These are phyloP conservation scores for Pulveroboletus sp. DNA, from an alignment of 768 basidiomycete species.

Conservation along the genomic window DNA sequence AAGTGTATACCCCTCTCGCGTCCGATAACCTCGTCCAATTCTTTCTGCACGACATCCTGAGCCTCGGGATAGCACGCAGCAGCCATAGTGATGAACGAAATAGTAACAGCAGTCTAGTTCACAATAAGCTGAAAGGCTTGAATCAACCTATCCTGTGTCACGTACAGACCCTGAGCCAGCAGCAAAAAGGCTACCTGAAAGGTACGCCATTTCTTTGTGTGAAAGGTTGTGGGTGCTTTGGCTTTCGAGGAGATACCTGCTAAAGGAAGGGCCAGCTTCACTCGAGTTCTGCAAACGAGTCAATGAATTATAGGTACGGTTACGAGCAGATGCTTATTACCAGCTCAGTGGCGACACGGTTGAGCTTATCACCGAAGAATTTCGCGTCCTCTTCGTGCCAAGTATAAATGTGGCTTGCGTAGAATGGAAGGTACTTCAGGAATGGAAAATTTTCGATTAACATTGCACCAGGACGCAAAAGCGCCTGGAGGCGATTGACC, in stretches of 20 bases:
- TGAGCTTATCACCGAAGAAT: constrained; percentile 51
- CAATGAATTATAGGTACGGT: not conserved
- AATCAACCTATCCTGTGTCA: no score
- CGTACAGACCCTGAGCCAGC: constrained; percentile 46
- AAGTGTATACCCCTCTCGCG: constrained; percentile 28
- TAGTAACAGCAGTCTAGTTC: constrained; percentile 47
- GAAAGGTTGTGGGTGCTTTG: constrained; percentile 51
- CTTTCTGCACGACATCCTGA: no score
- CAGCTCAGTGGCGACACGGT: constrained; percentile 41
- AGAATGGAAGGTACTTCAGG: constrained; percentile 52
- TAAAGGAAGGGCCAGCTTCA: no score
- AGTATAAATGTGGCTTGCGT: constrained; percentile 20
- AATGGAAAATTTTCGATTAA: constrained; percentile 36
- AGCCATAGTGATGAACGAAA: constrained; percentile 25
- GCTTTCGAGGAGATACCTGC: constrained; percentile 50
- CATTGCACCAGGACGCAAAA: constrained; percentile 34
- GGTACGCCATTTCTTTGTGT: constrained; percentile 55
- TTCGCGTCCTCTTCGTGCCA: constrained; percentile 54
- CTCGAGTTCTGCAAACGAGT: no score
- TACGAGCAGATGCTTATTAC: constrained; percentile 22
- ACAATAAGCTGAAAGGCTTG: not conserved
- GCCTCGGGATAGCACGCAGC: no score
- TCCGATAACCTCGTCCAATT: constrained; percentile 30
- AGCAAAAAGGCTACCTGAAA: constrained; percentile 61
- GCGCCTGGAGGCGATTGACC: constrained; percentile 31